Percentiles rank a stretch among this genome's conserved stretches.
Evolutionary conservation across 1,284 basidiomycete genomes (phyloP).

Genomic region (Melampsora occidentalis): DNA sequence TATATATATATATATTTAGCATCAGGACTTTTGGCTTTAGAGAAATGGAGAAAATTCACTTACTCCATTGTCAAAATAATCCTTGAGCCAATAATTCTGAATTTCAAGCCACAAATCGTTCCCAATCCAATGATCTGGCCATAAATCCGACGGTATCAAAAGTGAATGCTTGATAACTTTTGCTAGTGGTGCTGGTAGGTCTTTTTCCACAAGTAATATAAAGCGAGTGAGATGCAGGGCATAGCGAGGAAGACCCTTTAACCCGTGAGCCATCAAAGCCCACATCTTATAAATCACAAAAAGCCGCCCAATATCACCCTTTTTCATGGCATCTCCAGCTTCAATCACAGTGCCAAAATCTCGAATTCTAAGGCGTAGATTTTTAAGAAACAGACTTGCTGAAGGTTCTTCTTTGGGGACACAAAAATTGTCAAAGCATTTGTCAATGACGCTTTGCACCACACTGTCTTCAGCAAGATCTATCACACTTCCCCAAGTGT

Average conservation of each 20-base stretch:
- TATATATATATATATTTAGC: not conserved
- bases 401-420: not conserved
- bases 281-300: conserved; percentile 7
- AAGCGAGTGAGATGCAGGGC: conserved; percentile 6
- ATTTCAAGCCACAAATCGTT: conserved; percentile 15
- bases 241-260: conserved; percentile 14
- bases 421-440: not conserved
- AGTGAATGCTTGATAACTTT: conserved; percentile 10
- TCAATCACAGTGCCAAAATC: conserved; percentile 24
- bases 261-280: conserved; percentile 19
- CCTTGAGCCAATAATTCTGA: conserved; percentile 15
- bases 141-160: conserved; percentile 1
- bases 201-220: conserved; percentile 6
- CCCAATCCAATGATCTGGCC: conserved; percentile 1
- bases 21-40: no score
- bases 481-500: not conserved
- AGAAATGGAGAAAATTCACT: not conserved
- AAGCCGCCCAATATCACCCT: not conserved
- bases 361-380: not conserved
- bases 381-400: not conserved
- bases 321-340: conserved; percentile 9
- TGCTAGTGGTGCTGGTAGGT: conserved; percentile 14
- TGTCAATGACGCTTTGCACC: conserved; percentile 4
- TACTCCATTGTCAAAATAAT: not conserved
- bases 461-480: not conserved